Base-by-base conservation (phyloP, 1,284 basidiomycete genomes). In the Cutaneotrichosporon cyanovorans region DNA sequence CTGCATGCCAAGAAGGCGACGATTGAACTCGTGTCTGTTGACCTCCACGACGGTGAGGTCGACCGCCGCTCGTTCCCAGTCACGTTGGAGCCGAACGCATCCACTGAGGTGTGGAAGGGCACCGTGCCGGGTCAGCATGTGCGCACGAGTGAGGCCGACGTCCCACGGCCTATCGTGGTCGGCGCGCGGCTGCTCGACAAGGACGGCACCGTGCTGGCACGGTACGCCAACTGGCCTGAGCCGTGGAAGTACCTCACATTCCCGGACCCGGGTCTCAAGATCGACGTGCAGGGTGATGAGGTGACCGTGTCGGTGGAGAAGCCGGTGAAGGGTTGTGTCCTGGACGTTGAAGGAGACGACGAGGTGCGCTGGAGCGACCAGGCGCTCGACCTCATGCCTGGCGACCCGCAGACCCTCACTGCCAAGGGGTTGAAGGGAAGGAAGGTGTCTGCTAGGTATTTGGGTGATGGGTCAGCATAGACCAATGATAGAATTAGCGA, bases 161-260 rank as follows among this genome's bases (percentile, higher is more conserved):
- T 79, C 3, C 80, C 83, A 1, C 79, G 77, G 59, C 74, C 76
- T 4, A 81, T 91, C 51, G 74, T 91, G 47, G 77, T 86, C n/a
- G 84, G 83, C 30, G 84, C 84, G 20, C 77, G 85, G 44, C 68
- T 92, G 37, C 62, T 85, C 19, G 69, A 74, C 33, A 37, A 31
- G 2, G 41, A 39, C 37, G 41, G 50, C 23, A 61, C 60, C 5
- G 80, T 90, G 32, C 71, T 91, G 23, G 82, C 78, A n/a, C 77
- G 89, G 51, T 84, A 82, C 70, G 57, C 58, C 21, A 63, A 61
- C 56, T 88, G 85, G 86, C 85, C 85, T 11, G 85, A 90, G 67
- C 89, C 89, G 22, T 91, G 83, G 77, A 92, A 93, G 71, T 91
- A 80, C 71, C 81, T 92, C 66, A 75, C 78, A 39, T 90, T 89